phyloP scores from a whole-genome alignment of 768 basidiomycete species.

The Mycena epipterygia region DNA sequence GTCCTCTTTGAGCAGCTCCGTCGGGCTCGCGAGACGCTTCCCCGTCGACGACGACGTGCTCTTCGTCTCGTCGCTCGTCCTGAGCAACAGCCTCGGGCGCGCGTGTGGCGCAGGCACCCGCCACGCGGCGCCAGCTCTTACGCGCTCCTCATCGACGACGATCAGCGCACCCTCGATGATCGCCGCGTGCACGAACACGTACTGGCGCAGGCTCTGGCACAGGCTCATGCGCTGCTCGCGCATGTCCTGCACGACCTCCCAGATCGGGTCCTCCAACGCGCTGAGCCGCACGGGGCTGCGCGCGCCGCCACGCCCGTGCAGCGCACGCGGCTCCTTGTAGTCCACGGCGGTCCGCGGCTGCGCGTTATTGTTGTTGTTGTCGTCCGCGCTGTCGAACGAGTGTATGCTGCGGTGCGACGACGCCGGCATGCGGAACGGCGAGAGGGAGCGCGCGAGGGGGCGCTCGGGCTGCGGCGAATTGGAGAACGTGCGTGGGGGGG shows the following conservation, averaged over 20 bases:
- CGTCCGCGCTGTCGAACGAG: slow-evolving; percentile 6
- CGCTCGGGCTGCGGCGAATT: too few relatives aligned
- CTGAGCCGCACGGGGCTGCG: slow-evolving; percentile 71
- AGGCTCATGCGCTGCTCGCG: slow-evolving; percentile 96
- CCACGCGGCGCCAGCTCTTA: slow-evolving; percentile 40
- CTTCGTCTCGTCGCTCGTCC: slow-evolving; percentile 21
- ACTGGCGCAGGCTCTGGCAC: slow-evolving; percentile 95
- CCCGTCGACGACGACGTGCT: slow-evolving; percentile 57
- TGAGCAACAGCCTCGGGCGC: slow-evolving; percentile 33
- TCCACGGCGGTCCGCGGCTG: slow-evolving; percentile 55
- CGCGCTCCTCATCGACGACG: slow-evolving; percentile 81
- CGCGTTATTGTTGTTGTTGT: not conserved
- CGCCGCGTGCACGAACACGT: slow-evolving; percentile 92
- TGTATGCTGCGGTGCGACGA: not conserved
- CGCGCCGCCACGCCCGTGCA: slow-evolving; percentile 57
- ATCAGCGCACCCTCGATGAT: slow-evolving; percentile 85
- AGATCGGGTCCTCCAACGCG: slow-evolving; percentile 81
- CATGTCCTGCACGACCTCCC: slow-evolving; percentile 91
- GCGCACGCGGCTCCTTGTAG: slow-evolving; percentile 72
- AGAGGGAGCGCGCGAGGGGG: slow-evolving; percentile 32
- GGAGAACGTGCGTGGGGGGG: too few relatives aligned
- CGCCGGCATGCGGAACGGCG: slow-evolving; percentile 22
- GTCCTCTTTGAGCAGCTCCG: slow-evolving; percentile 75
- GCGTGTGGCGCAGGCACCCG: slow-evolving; percentile 10
- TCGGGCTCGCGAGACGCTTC: slow-evolving; percentile 81